phyloP scores from a whole-genome alignment of 2,329 filamentous ascomycete genomes.

The Corniculantispora saksenae region DNA sequence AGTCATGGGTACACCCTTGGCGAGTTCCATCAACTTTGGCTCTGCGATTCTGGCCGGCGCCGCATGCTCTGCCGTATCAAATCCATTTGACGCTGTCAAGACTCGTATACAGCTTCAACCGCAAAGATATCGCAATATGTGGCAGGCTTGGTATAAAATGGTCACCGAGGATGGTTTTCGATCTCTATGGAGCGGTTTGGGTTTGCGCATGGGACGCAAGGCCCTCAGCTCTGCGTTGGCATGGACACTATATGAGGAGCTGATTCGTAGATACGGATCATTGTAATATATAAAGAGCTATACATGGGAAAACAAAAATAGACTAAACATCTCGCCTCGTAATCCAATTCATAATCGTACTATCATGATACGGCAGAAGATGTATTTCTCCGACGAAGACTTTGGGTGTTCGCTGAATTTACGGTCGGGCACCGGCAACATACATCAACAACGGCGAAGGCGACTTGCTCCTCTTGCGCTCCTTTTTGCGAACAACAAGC shows the following conservation, averaged over 20 bases:
- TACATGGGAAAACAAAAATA: slow-evolving; percentile 13
- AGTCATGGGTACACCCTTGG: slow-evolving; percentile 33
- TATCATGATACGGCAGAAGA: neutral
- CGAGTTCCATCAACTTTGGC: slow-evolving; percentile 77
- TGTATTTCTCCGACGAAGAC: neutral
- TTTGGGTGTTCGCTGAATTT: neutral
- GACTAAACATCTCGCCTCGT: slow-evolving; percentile 3
- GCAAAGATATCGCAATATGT: slow-evolving; percentile 76
- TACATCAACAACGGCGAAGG: slow-evolving; percentile 57
- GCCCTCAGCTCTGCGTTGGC: slow-evolving; percentile 91
- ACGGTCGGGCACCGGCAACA: slow-evolving; percentile 49
- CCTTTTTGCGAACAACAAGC: slow-evolving; percentile 54
- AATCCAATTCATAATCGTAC: slow-evolving; percentile 11
- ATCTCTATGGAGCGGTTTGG: slow-evolving; percentile 83
- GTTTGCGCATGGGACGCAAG: slow-evolving; percentile 84
- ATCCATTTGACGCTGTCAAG: slow-evolving; percentile 96
- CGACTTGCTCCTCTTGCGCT: slow-evolving; percentile 57
- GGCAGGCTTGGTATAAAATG: slow-evolving; percentile 76
- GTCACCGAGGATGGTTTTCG: slow-evolving; percentile 76
- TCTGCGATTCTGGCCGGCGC: slow-evolving; percentile 81
- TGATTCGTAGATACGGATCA: slow-evolving; percentile 63
- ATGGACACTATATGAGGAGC: slow-evolving; percentile 95
- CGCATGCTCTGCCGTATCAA: slow-evolving; percentile 83
- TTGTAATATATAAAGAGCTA: slow-evolving; percentile 18
- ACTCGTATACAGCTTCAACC: slow-evolving; percentile 92